Evolutionary conservation across 306 rosid genomes (phyloP), one percentile per base, ranked within the genome.

Genomic region (Casuarina cunninghamiana): DNA sequence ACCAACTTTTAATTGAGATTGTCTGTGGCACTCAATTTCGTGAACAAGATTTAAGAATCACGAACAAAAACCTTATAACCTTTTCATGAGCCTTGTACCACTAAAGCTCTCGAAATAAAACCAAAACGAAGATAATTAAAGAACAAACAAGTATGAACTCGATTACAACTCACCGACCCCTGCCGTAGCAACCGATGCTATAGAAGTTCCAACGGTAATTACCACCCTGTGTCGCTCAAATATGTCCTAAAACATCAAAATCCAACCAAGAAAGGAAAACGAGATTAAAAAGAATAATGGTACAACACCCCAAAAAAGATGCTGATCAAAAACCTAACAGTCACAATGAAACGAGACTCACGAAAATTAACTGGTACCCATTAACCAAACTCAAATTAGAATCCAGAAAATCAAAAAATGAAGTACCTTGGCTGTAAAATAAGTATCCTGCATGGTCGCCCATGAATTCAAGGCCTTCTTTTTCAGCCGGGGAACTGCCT

Each of bases 151-250:
- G 17, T 46, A 42, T 67, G 50, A 67, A 37, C 8, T 67, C 6
- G 26, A 44, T 7, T n/a, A 15, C 3, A 77, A 88, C 86, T 74
- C 58, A 95, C 99, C 99, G 62, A 86, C 7, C 85, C 89, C 86
- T 49, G 99, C 97, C 10, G 97, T 95, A 38, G 93, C 93, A 51
- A 95, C 91, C 69, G 99, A 95, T 13, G 96, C 97, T 12, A 95
- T 10, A 60, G 97, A 93, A 78, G 99, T 95, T 39, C 97, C 99
- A 13, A 91, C 77, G 0, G 99, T 90, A 73, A 93, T 93, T n/a
- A 93, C 91, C 61, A 93, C 93, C 71, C 86, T 89, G 63, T 95
- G 97, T 81, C 86, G 84, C 76, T 95, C 99, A 75, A 95, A 93
- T 46, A 86, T 82, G 82, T 93, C 96, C 94, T 93, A 74, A 73